These are phyloP conservation scores for Russula dissimulans DNA, from an alignment of 768 basidiomycete species.

Conservation along the genomic window DNA sequence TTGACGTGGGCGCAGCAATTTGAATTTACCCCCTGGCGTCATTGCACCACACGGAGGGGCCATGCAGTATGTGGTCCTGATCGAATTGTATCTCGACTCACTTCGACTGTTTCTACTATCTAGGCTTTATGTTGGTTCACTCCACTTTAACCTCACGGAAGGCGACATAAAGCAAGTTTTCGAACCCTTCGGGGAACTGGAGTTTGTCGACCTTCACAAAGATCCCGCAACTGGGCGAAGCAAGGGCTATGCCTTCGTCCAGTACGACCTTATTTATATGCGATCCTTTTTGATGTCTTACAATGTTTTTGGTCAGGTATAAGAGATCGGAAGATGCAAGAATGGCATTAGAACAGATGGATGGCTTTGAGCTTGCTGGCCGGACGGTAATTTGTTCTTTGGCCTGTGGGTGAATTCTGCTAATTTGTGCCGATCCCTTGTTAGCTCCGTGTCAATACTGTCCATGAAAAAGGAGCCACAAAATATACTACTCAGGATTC, in stretches of 20 bases:
- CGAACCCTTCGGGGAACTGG: slow-evolving; percentile 95
- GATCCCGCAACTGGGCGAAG: slow-evolving; percentile 91
- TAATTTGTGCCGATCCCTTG: slow-evolving; percentile 16
- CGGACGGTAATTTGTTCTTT: slow-evolving; percentile 56
- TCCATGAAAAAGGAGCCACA: slow-evolving; percentile 80
- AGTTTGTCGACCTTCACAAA: slow-evolving; percentile 96
- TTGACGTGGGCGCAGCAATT: slow-evolving; percentile 38
- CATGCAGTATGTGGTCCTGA: slow-evolving; percentile 60
- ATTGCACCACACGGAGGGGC: slow-evolving; percentile 58
- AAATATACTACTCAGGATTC: slow-evolving; percentile 70
- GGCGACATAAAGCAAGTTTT: slow-evolving; percentile 99
- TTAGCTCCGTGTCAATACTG: slow-evolving; percentile 83
- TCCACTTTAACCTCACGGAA: slow-evolving; percentile 95
- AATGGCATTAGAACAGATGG: slow-evolving; percentile 98
- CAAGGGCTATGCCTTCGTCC: slow-evolving; percentile 97
- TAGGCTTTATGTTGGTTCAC: slow-evolving; percentile 92
- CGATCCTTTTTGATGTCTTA: neutral
- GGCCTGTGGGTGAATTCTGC: slow-evolving; percentile 13
- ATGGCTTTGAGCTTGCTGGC: slow-evolving; percentile 95
- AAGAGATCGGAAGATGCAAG: slow-evolving; percentile 88
- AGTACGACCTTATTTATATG: slow-evolving; percentile 42
- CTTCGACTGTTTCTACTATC: slow-evolving; percentile 7
- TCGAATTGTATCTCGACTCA: slow-evolving; percentile 19
- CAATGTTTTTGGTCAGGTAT: slow-evolving; percentile 42
- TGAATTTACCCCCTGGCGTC: slow-evolving; percentile 80